Evolutionary conservation across 441 rosid species (phyloP).

Genomic region (Populus hybrid): DNA sequence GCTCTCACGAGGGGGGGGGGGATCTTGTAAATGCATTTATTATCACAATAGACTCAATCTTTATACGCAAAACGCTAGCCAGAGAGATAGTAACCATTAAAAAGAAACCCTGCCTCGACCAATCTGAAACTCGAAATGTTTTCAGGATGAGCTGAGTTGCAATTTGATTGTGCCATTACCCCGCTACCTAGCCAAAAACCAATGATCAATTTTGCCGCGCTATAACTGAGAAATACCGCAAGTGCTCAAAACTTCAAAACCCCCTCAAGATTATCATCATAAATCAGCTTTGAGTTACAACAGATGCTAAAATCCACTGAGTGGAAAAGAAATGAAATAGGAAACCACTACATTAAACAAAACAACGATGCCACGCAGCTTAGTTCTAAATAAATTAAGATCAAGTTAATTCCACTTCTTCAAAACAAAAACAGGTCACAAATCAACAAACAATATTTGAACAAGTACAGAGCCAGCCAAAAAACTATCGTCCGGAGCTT

Average conservation of each 20-base stretch:
- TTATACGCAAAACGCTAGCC: no score
- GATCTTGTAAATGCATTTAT: no score
- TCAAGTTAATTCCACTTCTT: not conserved
- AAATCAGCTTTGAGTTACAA: not conserved
- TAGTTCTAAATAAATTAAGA: not conserved
- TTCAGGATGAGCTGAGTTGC: no score
- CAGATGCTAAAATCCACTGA: not conserved
- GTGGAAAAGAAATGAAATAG: not conserved
- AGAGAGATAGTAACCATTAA: no score
- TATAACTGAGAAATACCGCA: not conserved
- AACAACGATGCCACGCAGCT: not conserved
- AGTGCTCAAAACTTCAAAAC: not conserved
- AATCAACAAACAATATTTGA: not conserved
- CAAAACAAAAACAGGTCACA: not conserved
- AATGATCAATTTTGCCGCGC: not conserved
- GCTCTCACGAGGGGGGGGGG: no score
- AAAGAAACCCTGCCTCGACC: no score
- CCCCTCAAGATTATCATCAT: not conserved
- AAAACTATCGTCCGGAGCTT: conserved; percentile 11
- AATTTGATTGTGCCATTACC: no score
- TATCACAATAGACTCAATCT: no score
- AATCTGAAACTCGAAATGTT: no score
- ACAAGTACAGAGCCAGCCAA: not conserved
- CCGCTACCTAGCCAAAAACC: no score
- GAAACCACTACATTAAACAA: not conserved